phyloP scores from a whole-genome alignment of 768 basidiomycete species.

The Strobilomyces echinocephalus region DNA sequence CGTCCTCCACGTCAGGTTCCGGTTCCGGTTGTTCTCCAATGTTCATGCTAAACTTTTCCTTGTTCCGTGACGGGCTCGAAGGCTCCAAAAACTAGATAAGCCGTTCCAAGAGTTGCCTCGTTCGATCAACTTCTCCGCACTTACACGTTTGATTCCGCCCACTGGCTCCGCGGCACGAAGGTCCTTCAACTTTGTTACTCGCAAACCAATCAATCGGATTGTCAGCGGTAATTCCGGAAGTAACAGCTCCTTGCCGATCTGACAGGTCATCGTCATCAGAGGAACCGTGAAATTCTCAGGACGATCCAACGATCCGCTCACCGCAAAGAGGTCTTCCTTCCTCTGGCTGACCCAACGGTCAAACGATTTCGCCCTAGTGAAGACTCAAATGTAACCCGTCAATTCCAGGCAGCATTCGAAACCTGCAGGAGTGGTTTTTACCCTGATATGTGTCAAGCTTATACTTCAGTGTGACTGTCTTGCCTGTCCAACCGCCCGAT shows the following conservation, averaged over 20 bases:
- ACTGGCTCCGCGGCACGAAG: slow-evolving; percentile 43
- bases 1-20: slow-evolving; percentile 17
- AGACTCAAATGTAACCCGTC: slow-evolving; percentile 40
- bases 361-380: slow-evolving; percentile 80
- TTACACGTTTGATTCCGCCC: slow-evolving; percentile 71
- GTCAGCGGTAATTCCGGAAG: slow-evolving; percentile 74
- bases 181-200: slow-evolving; percentile 88
- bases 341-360: slow-evolving; percentile 68
- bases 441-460: slow-evolving; percentile 91
- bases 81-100: slow-evolving; percentile 54
- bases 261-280: slow-evolving; percentile 8
- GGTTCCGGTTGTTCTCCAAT: slow-evolving; percentile 17
- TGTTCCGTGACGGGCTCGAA: slow-evolving; percentile 36
- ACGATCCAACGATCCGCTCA: slow-evolving; percentile 32
- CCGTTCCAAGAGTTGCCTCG: not conserved
- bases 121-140: slow-evolving; percentile 13
- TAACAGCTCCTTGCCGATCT: slow-evolving; percentile 81
- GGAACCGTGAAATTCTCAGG: not conserved
- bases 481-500: slow-evolving; percentile 76
- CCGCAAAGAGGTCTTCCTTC: slow-evolving; percentile 73
- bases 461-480: slow-evolving; percentile 87
- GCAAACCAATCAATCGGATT: slow-evolving; percentile 81
- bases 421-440: slow-evolving; percentile 19
- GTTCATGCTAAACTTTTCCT: slow-evolving; percentile 29
- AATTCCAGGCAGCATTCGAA: not conserved